Conservation (phyloP, 225 moss, liverwort and hornwort genomes). For the Marchantia polymorpha region DNA sequence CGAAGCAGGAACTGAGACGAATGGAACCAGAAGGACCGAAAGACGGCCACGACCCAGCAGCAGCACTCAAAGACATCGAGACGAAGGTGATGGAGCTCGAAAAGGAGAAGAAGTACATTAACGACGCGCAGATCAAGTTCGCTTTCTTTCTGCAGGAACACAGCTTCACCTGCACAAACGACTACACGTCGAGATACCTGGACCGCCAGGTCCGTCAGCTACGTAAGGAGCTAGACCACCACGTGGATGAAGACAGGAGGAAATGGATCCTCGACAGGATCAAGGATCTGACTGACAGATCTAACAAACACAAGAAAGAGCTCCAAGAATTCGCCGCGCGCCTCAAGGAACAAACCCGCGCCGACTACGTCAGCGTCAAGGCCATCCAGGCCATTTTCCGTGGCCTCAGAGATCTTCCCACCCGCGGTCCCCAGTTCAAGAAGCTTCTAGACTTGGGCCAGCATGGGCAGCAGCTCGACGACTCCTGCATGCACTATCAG, state of each 20-base stretch:
- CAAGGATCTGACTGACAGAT: neutral
- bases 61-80: constrained; percentile 1
- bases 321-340: constrained; percentile 12
- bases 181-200: constrained; percentile 15
- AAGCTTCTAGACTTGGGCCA: constrained; percentile 1
- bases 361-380: constrained; percentile 7
- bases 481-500: constrained; percentile 10
- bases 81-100: constrained; percentile 6
- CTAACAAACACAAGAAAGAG: constrained; percentile 15
- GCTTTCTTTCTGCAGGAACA: constrained; percentile 20
- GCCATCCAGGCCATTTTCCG: constrained; percentile 3
- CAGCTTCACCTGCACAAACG: constrained; percentile 20
- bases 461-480: constrained; percentile 6
- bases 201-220: constrained; percentile 16
- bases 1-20: neutral
- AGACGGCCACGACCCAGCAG: neutral
- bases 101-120: constrained; percentile 13
- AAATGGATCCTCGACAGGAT: neutral
- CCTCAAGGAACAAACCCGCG: neutral
- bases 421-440: neutral
- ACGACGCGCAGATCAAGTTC: constrained; percentile 19
- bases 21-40: neutral
- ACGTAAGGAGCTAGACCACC: neutral
- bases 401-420: constrained; percentile 1
- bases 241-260: neutral